phyloP scores from a whole-genome alignment of 805 yeast species.

The Ogataea polymorpha region DNA sequence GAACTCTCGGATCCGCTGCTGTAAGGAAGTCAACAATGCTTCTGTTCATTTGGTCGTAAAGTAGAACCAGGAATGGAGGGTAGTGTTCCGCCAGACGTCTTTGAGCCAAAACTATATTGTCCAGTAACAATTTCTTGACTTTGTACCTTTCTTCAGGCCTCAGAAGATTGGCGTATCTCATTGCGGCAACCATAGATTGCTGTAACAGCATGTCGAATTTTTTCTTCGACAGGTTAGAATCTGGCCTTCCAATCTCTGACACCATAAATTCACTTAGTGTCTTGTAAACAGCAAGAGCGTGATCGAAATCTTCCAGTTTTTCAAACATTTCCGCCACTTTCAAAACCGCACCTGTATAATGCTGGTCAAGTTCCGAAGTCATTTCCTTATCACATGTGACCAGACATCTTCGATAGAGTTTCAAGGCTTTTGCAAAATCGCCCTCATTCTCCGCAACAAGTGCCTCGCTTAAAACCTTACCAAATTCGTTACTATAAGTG shows the following conservation, averaged over 20 bases:
- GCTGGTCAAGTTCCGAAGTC: constrained; percentile 59
- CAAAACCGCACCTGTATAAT: constrained; percentile 82
- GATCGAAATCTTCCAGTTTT: constrained; percentile 22
- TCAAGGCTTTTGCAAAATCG: constrained; percentile 61
- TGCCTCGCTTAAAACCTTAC: constrained; percentile 11
- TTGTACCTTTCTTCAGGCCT: constrained; percentile 18
- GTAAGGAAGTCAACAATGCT: constrained; percentile 16
- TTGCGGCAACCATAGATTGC: constrained; percentile 23
- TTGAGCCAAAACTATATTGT: constrained; percentile 25
- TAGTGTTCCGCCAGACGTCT: constrained; percentile 23
- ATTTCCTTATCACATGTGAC: constrained; percentile 53
- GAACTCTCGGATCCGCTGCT: constrained; percentile 2
- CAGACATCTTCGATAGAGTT: constrained; percentile 67
- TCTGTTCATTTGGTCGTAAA: constrained; percentile 16
- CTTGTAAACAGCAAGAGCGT: constrained; percentile 27
- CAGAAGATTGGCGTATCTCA: constrained; percentile 24
- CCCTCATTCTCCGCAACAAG: constrained; percentile 32
- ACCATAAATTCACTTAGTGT: constrained; percentile 17
- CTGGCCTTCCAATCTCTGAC: constrained; percentile 5
- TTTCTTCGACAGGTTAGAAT: constrained; percentile 1
- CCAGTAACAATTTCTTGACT: constrained; percentile 23
- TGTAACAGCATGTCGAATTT: constrained; percentile 17
- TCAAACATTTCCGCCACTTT: constrained; percentile 83
- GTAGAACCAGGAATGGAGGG: constrained; percentile 25
- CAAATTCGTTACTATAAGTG: constrained; percentile 11